phyloP scores from a whole-genome alignment of 1,284 basidiomycete genomes.

The Malassezia sympodialis region DNA sequence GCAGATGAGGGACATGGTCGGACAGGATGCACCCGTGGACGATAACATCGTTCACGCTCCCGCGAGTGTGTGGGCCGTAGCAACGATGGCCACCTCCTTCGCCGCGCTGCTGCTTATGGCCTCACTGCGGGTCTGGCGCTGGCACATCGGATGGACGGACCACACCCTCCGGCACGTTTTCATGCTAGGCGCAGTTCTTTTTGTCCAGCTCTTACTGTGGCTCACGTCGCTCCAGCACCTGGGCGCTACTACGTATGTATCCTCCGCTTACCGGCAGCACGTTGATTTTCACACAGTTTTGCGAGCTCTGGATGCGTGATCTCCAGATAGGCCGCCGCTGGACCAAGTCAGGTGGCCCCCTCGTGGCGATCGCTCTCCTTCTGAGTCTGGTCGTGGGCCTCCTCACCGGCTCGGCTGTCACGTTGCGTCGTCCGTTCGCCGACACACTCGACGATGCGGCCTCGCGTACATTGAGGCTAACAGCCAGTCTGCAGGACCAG shows the following conservation, averaged over 20 bases:
- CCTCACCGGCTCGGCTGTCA: constrained; percentile 12
- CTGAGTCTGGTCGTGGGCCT: constrained; percentile 27
- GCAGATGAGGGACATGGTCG: constrained; percentile 8
- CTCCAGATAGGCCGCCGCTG: constrained; percentile 22
- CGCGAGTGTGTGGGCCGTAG: constrained; percentile 35
- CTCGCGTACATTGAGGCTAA: constrained; percentile 18
- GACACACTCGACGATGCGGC: constrained; percentile 7
- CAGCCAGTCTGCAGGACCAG: constrained; percentile 24
- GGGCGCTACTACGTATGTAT: constrained; percentile 24
- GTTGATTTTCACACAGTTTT: constrained; percentile 44
- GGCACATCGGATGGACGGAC: constrained; percentile 25
- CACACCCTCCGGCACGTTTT: constrained; percentile 24
- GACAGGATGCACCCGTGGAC: neutral
- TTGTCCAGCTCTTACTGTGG: constrained; percentile 35
- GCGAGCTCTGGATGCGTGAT: constrained; percentile 44
- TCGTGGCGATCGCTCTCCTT: constrained; percentile 28
- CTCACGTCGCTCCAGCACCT: constrained; percentile 37
- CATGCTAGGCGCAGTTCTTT: constrained; percentile 26
- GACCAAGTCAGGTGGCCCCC: constrained; percentile 31
- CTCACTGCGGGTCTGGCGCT: constrained; percentile 40
- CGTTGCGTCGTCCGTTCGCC: constrained; percentile 7
- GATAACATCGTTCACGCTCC: constrained; percentile 6
- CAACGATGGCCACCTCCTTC: constrained; percentile 25
- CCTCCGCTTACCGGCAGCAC: constrained; percentile 19
- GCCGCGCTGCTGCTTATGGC: constrained; percentile 28